phyloP scores from a whole-genome alignment of 768 basidiomycete species.

The Tulasnella sp. region DNA sequence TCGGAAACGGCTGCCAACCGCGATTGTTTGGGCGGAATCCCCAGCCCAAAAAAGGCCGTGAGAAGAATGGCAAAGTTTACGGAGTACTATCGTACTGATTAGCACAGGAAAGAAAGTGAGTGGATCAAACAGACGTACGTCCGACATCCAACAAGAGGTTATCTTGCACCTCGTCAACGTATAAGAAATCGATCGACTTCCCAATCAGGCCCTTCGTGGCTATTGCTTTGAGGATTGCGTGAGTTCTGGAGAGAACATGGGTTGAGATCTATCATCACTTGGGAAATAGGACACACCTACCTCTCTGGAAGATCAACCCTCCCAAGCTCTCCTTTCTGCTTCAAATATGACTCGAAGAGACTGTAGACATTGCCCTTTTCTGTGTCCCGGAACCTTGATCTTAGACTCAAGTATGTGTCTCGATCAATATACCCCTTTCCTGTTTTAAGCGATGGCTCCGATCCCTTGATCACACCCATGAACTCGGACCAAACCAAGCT shows the following conservation, averaged over 20 bases:
- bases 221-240: constrained; percentile 34
- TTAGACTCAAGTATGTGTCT: constrained; percentile 27
- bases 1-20: constrained; percentile 55
- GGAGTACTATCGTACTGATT: constrained; percentile 36
- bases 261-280: not conserved
- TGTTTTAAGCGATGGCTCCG: constrained; percentile 36
- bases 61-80: constrained; percentile 45
- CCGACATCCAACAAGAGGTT: constrained; percentile 52
- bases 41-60: constrained; percentile 58
- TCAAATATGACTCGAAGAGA: constrained; percentile 41
- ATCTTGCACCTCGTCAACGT: constrained; percentile 65
- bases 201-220: constrained; percentile 26
- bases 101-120: not conserved
- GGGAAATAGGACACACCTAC: constrained; percentile 31
- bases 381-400: no score
- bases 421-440: constrained; percentile 32
- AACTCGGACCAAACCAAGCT: constrained; percentile 42
- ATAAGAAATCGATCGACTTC: constrained; percentile 44
- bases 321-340: constrained; percentile 26
- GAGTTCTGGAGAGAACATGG: constrained; percentile 31
- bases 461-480: constrained; percentile 54
- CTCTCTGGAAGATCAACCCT: constrained; percentile 20
- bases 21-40: constrained; percentile 52
- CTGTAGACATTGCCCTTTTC: constrained; percentile 32
- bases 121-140: constrained; percentile 29